A percentile compares a stretch with the other conserved stretches of the same genome.
Conservation (phyloP, 805 yeast species). For the Kuraishia capsulata region DNA sequence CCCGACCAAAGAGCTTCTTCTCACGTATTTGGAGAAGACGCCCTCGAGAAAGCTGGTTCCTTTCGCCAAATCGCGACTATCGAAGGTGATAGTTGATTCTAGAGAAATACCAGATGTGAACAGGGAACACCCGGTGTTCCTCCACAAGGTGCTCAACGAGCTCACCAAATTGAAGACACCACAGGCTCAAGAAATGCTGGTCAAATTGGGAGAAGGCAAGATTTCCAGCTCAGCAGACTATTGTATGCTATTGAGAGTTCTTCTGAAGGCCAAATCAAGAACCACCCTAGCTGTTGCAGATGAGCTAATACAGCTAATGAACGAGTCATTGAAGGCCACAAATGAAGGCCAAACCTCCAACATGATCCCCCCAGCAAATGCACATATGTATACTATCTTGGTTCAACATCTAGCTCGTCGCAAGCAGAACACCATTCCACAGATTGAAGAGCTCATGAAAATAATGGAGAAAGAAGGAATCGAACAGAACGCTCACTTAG, state of each 20-base stretch:
- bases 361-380: constrained; percentile 26
- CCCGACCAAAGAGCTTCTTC: constrained; percentile 15
- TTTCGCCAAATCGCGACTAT: constrained; percentile 3
- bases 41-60: not conserved
- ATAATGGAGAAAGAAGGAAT: constrained; percentile 22
- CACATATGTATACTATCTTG: constrained; percentile 32
- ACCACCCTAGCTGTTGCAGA: constrained; percentile 17
- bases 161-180: not conserved
- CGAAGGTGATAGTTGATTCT: constrained; percentile 9
- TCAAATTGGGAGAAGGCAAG: constrained; percentile 6
- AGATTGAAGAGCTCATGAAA: constrained; percentile 19
- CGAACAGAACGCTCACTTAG: constrained; percentile 23
- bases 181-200: constrained; percentile 1
- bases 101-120: not conserved
- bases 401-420: constrained; percentile 24
- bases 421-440: constrained; percentile 12
- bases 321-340: constrained; percentile 7
- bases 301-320: constrained; percentile 21
- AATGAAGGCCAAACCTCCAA: constrained; percentile 8
- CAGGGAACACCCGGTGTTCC: not conserved
- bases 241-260: constrained; percentile 13
- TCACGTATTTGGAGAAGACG: constrained; percentile 7
- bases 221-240: constrained; percentile 9
- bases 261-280: not conserved
- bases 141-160: not conserved